Evolutionary conservation across 805 yeast species (phyloP).

Genomic region (Metschnikowia santaceciliae): DNA sequence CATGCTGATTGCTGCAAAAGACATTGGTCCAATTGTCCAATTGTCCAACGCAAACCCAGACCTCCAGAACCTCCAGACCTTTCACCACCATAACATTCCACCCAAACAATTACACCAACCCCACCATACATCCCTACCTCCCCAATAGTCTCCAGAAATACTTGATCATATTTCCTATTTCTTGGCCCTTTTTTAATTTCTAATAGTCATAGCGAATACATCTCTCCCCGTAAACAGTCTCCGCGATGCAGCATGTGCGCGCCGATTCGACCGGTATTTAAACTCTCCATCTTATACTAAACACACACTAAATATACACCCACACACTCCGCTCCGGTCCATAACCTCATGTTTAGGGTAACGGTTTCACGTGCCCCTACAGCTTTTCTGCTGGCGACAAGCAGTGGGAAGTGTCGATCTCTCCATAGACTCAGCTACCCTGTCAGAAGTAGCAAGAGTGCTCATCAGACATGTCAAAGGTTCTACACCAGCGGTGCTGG

Average conservation of each 20-base stretch:
- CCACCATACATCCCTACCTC: too few species aligned
- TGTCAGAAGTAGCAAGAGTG: background rate
- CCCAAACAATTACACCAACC: too few species aligned
- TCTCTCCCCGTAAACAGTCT: background rate
- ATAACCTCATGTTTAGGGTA: background rate
- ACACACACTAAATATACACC: background rate
- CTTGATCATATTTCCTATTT: too few species aligned
- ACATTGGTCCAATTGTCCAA: background rate
- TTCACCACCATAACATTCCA: too few species aligned
- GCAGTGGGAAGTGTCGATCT: background rate
- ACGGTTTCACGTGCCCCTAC: background rate
- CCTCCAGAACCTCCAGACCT: background rate
- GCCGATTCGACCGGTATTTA: background rate
- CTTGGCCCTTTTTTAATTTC: too few species aligned
- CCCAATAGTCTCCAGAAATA: too few species aligned
- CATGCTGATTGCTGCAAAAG: conserved; percentile 1
- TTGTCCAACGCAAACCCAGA: background rate
- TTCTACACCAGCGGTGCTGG: background rate
- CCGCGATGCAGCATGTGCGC: conserved; percentile 1
- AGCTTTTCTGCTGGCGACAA: background rate
- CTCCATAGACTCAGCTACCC: background rate
- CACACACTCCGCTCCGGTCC: background rate
- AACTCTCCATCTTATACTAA: too few species aligned
- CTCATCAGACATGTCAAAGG: background rate
- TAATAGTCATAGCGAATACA: background rate